Conservation (phyloP, 768 basidiomycete genomes). For the Mycena haematopus region DNA sequence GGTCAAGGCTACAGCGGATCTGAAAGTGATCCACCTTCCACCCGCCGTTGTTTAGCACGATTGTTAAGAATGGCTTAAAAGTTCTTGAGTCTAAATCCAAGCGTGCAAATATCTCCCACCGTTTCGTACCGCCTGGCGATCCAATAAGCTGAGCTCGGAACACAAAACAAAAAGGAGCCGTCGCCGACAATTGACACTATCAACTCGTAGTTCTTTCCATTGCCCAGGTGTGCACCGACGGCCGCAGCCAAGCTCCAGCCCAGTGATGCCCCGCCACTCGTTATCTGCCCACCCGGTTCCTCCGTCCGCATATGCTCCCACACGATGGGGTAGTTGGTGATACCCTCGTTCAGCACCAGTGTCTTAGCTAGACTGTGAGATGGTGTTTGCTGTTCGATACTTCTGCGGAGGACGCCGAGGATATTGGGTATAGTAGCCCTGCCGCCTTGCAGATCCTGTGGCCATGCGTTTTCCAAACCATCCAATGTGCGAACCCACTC, state of each 20-base stretch:
- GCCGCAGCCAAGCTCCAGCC: conserved; percentile 75
- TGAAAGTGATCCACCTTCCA: conserved; percentile 54
- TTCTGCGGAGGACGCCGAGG: conserved; percentile 52
- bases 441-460: conserved; percentile 13
- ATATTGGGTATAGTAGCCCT: conserved; percentile 54
- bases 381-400: conserved; percentile 46
- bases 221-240: conserved; percentile 59
- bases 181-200: conserved; percentile 70
- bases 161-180: conserved; percentile 71
- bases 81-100: neutral
- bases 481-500: conserved; percentile 37
- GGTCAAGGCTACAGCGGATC: neutral
- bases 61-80: conserved; percentile 68
- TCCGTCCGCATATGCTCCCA: conserved; percentile 68
- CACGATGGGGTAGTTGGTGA: conserved; percentile 58
- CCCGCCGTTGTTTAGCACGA: conserved; percentile 76
- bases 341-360: conserved; percentile 67
- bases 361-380: conserved; percentile 41
- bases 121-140: conserved; percentile 74
- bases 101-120: conserved; percentile 43
- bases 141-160: conserved; percentile 74
- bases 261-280: conserved; percentile 69
- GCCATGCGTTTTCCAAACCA: conserved; percentile 38
- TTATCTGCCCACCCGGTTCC: conserved; percentile 53
- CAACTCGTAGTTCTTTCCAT: conserved; percentile 51